A percentile compares a stretch with the other conserved stretches of the same genome.
These are phyloP conservation scores for Citrus sp. DNA, from an alignment of 345 rosid species.

Conservation along the genomic window DNA sequence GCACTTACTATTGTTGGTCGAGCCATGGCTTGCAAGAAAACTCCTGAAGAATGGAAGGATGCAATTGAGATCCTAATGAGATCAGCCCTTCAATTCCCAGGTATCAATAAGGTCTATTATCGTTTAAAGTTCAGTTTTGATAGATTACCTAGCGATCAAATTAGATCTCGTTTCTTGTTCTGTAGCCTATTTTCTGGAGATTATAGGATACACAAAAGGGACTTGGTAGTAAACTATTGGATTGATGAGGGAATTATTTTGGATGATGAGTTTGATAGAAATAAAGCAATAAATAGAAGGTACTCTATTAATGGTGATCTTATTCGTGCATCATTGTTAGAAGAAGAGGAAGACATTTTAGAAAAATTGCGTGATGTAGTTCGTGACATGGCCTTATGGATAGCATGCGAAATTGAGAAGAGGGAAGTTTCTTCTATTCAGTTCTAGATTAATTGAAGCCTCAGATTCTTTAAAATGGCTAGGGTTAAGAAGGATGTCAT, in stretches of 20 bases:
- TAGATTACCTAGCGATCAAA: neutral
- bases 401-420: slow-evolving; percentile 4
- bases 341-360: neutral
- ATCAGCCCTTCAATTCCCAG: neutral
- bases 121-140: neutral
- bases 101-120: neutral
- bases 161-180: neutral
- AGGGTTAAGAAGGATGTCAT: slow-evolving; percentile 4
- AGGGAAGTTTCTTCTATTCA: neutral
- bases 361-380: slow-evolving; percentile 28
- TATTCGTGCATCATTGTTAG: neutral
- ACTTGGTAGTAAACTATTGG: slow-evolving; percentile 5
- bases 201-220: neutral
- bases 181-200: neutral
- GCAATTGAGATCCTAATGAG: neutral
- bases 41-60: neutral
- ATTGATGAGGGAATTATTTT: neutral
- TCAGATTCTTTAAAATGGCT: slow-evolving; percentile 13
- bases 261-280: neutral
- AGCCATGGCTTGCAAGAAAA: neutral
- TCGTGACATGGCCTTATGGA: slow-evolving; percentile 27
- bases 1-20: neutral
- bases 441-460: neutral
- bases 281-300: neutral
- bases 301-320: neutral